phyloP scores from a whole-genome alignment of 1,284 basidiomycete genomes.

The Grifola frondosa region DNA sequence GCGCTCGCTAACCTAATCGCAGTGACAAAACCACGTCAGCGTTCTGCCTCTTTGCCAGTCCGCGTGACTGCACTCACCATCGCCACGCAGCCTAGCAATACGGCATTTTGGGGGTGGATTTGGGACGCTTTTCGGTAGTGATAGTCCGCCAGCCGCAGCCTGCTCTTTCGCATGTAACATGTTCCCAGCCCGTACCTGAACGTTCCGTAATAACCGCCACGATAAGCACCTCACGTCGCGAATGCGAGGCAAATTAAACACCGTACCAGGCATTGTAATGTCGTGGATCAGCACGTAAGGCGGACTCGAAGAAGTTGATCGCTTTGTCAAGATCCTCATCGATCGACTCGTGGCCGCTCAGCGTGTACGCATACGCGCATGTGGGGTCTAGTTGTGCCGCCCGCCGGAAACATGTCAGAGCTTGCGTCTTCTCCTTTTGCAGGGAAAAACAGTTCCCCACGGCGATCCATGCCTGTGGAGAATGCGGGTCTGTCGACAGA shows the following conservation, averaged over 20 bases:
- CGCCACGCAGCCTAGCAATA: slow-evolving; percentile 86
- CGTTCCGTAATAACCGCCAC: slow-evolving; percentile 2
- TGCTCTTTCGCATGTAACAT: slow-evolving; percentile 90
- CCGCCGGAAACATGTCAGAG: slow-evolving; percentile 87
- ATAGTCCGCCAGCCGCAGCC: slow-evolving; percentile 88
- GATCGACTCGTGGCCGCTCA: slow-evolving; percentile 92
- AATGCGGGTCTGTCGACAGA: slow-evolving; percentile 75
- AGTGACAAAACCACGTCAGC: slow-evolving; percentile 2
- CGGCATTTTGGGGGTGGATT: slow-evolving; percentile 90
- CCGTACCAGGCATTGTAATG: slow-evolving; percentile 95
- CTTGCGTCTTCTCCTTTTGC: slow-evolving; percentile 87
- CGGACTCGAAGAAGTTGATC: slow-evolving; percentile 85
- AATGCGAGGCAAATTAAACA: slow-evolving; percentile 11
- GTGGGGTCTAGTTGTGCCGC: slow-evolving; percentile 82
- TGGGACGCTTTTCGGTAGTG: slow-evolving; percentile 88
- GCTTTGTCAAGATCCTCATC: slow-evolving; percentile 92
- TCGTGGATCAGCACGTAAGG: slow-evolving; percentile 82
- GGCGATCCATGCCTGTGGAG: slow-evolving; percentile 92
- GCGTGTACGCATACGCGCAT: slow-evolving; percentile 89
- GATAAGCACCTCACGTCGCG: slow-evolving; percentile 9
- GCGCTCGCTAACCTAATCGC: slow-evolving; percentile 75
- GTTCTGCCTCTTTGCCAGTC: slow-evolving; percentile 5
- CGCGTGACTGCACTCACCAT: slow-evolving; percentile 59
- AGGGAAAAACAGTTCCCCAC: slow-evolving; percentile 92
- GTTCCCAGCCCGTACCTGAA: slow-evolving; percentile 93